phyloP scores from a whole-genome alignment of 345 rosid genomes.

The Eucalyptus grandis region DNA sequence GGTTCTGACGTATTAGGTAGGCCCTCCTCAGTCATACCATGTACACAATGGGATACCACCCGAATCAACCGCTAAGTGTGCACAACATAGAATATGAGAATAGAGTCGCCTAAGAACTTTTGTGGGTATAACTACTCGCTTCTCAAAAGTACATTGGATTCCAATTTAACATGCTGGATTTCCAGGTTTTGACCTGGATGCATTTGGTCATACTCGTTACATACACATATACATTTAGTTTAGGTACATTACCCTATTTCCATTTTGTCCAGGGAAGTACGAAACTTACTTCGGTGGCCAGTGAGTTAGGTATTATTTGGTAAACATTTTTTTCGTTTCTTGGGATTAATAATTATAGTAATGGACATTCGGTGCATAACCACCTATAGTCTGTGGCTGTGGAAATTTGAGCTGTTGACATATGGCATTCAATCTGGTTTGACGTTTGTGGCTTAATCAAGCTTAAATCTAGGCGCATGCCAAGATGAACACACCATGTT shows the following conservation, averaged over 20 bases:
- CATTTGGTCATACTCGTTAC: neutral
- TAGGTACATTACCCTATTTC: neutral
- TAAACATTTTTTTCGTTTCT: neutral
- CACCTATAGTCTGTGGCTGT: neutral
- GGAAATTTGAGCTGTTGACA: neutral
- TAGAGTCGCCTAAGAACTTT: neutral
- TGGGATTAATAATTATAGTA: neutral
- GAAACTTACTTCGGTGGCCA: neutral
- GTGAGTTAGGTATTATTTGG: constrained; percentile 4
- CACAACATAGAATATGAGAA: neutral
- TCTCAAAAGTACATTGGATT: neutral
- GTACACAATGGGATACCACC: neutral
- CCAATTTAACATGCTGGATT: neutral
- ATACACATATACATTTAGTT: neutral
- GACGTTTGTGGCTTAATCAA: neutral
- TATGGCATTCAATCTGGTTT: neutral
- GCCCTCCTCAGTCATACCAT: neutral
- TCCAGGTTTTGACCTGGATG: neutral
- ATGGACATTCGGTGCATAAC: neutral
- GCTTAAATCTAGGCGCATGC: neutral
- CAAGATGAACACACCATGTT: neutral
- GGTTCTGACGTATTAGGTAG: neutral
- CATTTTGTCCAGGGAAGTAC: neutral
- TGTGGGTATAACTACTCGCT: neutral
- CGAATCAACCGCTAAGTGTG: neutral